These are phyloP conservation scores for Fomitopsis betulina DNA, from an alignment of 1,284 basidiomycete genomes.

Conservation along the genomic window DNA sequence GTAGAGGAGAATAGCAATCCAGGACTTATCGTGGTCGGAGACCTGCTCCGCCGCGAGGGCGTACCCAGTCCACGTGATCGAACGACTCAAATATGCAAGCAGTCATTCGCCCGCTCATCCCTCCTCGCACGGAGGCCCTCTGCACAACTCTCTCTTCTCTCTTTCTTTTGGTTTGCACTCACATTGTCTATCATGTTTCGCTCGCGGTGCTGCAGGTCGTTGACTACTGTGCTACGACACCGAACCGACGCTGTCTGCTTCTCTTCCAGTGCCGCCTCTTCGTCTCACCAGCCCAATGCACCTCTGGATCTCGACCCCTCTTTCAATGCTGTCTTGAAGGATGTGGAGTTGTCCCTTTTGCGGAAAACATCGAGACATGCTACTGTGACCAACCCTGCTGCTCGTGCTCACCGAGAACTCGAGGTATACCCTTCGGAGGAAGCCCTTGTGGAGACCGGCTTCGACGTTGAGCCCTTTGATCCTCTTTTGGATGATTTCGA, in stretches of 20 bases:
- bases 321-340: slow-evolving; percentile 52
- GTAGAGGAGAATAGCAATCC: neutral
- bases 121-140: neutral
- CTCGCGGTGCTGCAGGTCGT: slow-evolving; percentile 12
- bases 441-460: slow-evolving; percentile 20
- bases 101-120: neutral
- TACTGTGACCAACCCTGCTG: slow-evolving; percentile 5
- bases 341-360: slow-evolving; percentile 60
- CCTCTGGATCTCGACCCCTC: slow-evolving; percentile 61
- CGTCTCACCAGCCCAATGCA: slow-evolving; percentile 31
- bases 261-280: slow-evolving; percentile 17
- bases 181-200: slow-evolving; percentile 19
- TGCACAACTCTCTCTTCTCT: neutral
- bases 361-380: slow-evolving; percentile 33
- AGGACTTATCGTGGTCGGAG: neutral
- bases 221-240: slow-evolving; percentile 15
- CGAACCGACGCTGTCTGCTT: slow-evolving; percentile 15
- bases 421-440: slow-evolving; percentile 40
- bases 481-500: slow-evolving; percentile 28
- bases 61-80: neutral
- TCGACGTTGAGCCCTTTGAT: slow-evolving; percentile 19
- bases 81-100: neutral
- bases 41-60: neutral
- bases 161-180: neutral
- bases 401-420: slow-evolving; percentile 41